These are phyloP conservation scores for Amaranthus palmeri DNA, from an alignment of 148 eudicot genomes.

Conservation along the genomic window DNA sequence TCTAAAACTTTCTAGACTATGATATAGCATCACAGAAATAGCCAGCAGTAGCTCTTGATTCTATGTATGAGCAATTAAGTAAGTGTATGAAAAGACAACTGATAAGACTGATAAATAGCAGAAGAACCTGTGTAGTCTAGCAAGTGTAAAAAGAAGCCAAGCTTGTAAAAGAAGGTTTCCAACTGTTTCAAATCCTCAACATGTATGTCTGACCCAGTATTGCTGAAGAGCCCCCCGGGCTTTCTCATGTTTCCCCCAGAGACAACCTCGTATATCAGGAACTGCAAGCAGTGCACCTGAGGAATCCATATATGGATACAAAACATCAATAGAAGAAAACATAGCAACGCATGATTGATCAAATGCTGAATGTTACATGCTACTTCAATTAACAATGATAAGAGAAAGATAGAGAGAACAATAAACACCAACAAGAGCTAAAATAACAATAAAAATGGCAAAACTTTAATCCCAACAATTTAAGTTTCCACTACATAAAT, in stretches of 20 bases:
- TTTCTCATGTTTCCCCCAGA: constrained; percentile 94
- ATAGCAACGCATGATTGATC: no score
- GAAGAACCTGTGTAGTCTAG: constrained; percentile 82
- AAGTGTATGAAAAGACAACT: background rate
- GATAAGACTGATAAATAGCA: constrained; percentile 9
- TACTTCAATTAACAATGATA: no score
- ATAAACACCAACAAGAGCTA: no score
- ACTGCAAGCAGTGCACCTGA: constrained; percentile 98
- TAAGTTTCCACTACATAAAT: no score
- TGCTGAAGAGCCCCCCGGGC: constrained; percentile 94
- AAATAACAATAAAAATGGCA: no score
- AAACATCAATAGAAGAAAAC: constrained; percentile 1
- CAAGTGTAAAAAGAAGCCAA: constrained; percentile 87
- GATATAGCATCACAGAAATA: background rate
- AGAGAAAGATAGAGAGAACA: no score
- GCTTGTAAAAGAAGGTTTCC: constrained; percentile 98
- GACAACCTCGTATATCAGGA: constrained; percentile 91
- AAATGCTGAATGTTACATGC: no score
- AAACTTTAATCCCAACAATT: no score
- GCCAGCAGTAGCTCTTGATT: constrained; percentile 1
- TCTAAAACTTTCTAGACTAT: background rate
- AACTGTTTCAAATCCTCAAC: constrained; percentile 82
- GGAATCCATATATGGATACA: background rate
- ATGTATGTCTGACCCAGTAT: constrained; percentile 85
- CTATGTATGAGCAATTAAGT: background rate